These are phyloP conservation scores for Isabelozyma gotoi DNA, from an alignment of 805 yeast species.

Conservation along the genomic window DNA sequence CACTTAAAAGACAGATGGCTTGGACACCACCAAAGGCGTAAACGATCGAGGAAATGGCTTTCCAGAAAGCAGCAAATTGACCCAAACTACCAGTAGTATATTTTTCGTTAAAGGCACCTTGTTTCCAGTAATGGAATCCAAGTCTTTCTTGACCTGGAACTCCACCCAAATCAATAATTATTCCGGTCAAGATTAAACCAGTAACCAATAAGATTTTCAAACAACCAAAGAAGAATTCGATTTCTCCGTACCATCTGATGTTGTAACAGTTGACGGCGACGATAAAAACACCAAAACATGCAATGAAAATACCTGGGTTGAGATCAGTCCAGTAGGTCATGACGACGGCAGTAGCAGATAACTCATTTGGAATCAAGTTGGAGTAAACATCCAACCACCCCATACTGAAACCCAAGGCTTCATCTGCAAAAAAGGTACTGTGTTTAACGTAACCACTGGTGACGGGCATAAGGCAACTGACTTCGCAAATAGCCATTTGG, in stretches of 20 bases:
- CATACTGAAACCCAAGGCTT: slow-evolving; percentile 46
- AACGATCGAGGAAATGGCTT: slow-evolving; percentile 37
- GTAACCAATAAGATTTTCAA: slow-evolving; percentile 22
- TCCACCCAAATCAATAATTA: slow-evolving; percentile 26
- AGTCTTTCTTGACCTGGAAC: slow-evolving; percentile 18
- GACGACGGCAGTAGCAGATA: slow-evolving; percentile 48
- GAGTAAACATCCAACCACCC: slow-evolving; percentile 45
- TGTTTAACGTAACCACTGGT: slow-evolving; percentile 37
- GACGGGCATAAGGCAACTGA: slow-evolving; percentile 36
- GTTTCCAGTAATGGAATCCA: slow-evolving; percentile 41
- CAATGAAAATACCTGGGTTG: slow-evolving; percentile 46
- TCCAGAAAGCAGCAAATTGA: slow-evolving; percentile 27
- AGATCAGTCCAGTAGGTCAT: slow-evolving; percentile 46
- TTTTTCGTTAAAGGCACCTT: slow-evolving; percentile 34
- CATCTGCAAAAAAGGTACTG: slow-evolving; percentile 40
- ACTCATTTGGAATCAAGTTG: slow-evolving; percentile 36
- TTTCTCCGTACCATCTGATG: slow-evolving; percentile 35
- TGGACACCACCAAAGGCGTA: slow-evolving; percentile 35
- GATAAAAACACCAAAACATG: slow-evolving; percentile 38
- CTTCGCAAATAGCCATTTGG: slow-evolving; percentile 41
- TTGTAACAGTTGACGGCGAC: slow-evolving; percentile 33
- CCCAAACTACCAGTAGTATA: slow-evolving; percentile 19
- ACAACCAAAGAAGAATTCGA: slow-evolving; percentile 24
- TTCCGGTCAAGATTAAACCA: slow-evolving; percentile 18
- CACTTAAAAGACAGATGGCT: slow-evolving; percentile 21